These are phyloP conservation scores for Leccinum insolens DNA, from an alignment of 1,284 basidiomycete species.

Conservation along the genomic window DNA sequence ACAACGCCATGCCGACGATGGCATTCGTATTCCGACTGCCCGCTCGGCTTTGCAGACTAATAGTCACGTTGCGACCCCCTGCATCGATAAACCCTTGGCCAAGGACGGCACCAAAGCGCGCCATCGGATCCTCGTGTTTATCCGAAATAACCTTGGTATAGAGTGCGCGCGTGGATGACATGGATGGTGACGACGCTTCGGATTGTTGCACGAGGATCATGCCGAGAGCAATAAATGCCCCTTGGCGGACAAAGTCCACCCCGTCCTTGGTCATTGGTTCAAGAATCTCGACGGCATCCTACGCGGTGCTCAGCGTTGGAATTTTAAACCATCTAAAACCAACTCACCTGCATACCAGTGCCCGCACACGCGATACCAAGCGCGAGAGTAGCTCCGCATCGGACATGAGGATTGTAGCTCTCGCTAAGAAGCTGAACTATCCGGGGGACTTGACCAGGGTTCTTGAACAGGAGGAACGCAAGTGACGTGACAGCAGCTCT, in stretches of 20 bases:
- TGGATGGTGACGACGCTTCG: constrained; percentile 83
- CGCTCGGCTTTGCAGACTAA: constrained; percentile 88
- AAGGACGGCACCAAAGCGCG: constrained; percentile 92
- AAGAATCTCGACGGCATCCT: constrained; percentile 92
- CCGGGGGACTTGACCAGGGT: constrained; percentile 90
- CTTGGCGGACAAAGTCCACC: constrained; percentile 96
- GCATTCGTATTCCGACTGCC: constrained; percentile 91
- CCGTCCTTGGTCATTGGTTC: constrained; percentile 97
- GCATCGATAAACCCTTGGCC: constrained; percentile 97
- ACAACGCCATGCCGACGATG: constrained; percentile 94
- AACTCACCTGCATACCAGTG: constrained; percentile 82
- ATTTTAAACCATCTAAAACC: constrained; percentile 5
- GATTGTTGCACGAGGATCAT: constrained; percentile 97
- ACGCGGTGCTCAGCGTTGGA: constrained; percentile 8
- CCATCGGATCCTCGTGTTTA: constrained; percentile 98
- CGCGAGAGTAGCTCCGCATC: constrained; percentile 93
- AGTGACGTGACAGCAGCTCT: constrained; percentile 93
- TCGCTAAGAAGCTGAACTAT: constrained; percentile 95
- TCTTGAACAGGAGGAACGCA: constrained; percentile 95
- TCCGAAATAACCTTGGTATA: constrained; percentile 90
- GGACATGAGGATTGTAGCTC: constrained; percentile 98
- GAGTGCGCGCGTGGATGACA: constrained; percentile 76
- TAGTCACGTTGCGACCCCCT: constrained; percentile 92
- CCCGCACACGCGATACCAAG: constrained; percentile 96
- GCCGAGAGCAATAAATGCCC: constrained; percentile 92